Percentiles rank a stretch among this genome's conserved stretches.
Conservation (phyloP, 495 filamentous ascomycete genomes). For the Sordaria brevicollis region DNA sequence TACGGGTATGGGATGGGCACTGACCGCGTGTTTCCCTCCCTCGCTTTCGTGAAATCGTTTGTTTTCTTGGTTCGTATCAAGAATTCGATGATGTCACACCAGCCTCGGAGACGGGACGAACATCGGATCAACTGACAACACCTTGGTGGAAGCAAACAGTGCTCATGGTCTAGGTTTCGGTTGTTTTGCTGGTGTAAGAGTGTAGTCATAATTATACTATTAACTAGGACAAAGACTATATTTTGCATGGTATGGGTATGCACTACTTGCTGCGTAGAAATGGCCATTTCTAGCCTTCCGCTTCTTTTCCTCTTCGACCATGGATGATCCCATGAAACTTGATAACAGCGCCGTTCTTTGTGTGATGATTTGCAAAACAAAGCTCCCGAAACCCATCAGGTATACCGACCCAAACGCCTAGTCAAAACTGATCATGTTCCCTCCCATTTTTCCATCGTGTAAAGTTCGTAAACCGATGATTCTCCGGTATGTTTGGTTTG, state of each 20-base stretch:
- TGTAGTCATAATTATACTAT: neutral
- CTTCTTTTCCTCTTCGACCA: neutral
- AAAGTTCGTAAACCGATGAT: neutral
- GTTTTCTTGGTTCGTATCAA: neutral
- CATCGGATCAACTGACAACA: neutral
- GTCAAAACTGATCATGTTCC: neutral
- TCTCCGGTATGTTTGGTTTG: neutral
- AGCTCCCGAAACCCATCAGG: neutral
- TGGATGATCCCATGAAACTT: neutral
- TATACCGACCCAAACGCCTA: neutral
- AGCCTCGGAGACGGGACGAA: neutral
- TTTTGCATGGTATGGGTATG: neutral
- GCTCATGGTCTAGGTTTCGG: neutral
- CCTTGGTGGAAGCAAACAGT: neutral
- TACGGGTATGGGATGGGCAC: too few species aligned
- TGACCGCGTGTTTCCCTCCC: neutral
- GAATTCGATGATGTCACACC: neutral
- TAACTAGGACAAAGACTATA: neutral
- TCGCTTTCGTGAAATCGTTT: neutral
- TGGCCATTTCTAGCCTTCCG: too few species aligned
- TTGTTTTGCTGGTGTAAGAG: neutral
- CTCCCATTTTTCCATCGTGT: neutral
- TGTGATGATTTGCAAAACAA: neutral
- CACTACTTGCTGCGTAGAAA: neutral
- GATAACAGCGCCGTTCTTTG: neutral